A percentile compares a stretch with the other conserved stretches of the same genome.
Conservation (phyloP, 176 grass and related monocot species). For the Oryza punctata region DNA sequence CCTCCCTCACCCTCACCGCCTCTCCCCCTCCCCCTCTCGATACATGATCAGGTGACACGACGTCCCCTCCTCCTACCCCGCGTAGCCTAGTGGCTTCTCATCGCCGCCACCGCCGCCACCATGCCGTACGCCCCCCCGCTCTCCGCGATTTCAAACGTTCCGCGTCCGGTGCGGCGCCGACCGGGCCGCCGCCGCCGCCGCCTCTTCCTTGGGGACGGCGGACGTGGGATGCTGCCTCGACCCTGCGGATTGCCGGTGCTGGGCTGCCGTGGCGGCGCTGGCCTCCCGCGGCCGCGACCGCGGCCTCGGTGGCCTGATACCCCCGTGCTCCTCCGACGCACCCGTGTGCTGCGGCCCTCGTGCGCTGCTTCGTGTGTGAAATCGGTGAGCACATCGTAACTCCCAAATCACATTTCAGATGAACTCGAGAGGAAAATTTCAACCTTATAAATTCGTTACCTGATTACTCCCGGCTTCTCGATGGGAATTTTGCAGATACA, state of each 20-base stretch:
- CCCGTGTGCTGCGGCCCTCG: neutral
- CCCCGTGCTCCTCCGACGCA: neutral
- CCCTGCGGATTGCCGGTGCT: neutral
- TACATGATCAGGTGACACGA: neutral
- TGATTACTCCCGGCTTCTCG: neutral
- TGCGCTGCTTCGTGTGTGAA: neutral
- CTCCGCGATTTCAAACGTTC: too few relatives aligned
- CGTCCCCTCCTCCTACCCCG: neutral
- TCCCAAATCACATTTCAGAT: slow-evolving; percentile 12
- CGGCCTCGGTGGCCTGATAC: neutral
- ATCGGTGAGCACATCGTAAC: neutral
- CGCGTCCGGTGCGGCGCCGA: neutral
- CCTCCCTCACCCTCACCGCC: neutral
- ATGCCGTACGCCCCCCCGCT: too few relatives aligned
- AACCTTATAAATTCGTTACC: neutral
- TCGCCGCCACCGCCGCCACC: neutral
- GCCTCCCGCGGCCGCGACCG: neutral
- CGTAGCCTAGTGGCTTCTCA: neutral
- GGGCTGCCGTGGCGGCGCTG: neutral
- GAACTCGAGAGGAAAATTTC: neutral
- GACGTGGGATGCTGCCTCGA: neutral
- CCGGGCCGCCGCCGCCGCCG: neutral
- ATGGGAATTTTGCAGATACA: neutral
- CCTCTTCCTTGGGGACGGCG: neutral
- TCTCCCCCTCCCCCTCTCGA: too few relatives aligned